Evolutionary conservation across 2,329 filamentous ascomycete genomes (phyloP).

Genomic region (Thelonectria blattea): DNA sequence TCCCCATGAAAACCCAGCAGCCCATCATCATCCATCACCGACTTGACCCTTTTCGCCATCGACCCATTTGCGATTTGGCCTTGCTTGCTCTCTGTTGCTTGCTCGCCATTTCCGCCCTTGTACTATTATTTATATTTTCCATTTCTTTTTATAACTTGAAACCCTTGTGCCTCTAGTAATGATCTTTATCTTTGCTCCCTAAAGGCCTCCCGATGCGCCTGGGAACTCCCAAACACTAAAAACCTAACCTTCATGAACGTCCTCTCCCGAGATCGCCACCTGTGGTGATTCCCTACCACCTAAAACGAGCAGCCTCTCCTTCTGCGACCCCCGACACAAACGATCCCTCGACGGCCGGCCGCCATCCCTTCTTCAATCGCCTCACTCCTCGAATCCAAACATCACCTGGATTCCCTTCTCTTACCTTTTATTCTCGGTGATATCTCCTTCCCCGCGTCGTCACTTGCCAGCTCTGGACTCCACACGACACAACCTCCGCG

Average conservation of each 20-base stretch:
- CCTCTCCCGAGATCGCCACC: slow-evolving; percentile 36
- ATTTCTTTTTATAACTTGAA: background rate
- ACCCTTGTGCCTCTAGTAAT: slow-evolving; percentile 22
- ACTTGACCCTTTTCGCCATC: slow-evolving; percentile 38
- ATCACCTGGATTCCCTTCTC: background rate
- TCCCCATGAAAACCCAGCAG: slow-evolving; percentile 33
- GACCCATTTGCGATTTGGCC: slow-evolving; percentile 35
- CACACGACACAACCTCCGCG: slow-evolving; percentile 27
- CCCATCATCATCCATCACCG: slow-evolving; percentile 40
- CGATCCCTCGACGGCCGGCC: slow-evolving; percentile 24
- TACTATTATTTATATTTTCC: slow-evolving; percentile 18
- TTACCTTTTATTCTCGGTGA: background rate
- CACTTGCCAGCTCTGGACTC: slow-evolving; percentile 3
- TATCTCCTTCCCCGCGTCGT: slow-evolving; percentile 17
- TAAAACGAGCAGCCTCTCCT: slow-evolving; percentile 20
- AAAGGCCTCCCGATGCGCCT: slow-evolving; percentile 31
- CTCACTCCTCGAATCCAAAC: slow-evolving; percentile 15
- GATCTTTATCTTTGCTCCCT: slow-evolving; percentile 26
- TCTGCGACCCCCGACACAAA: slow-evolving; percentile 24
- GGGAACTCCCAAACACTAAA: slow-evolving; percentile 11
- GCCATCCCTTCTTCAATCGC: slow-evolving; percentile 24
- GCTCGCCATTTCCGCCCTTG: slow-evolving; percentile 13
- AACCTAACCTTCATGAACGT: slow-evolving; percentile 21
- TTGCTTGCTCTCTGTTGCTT: slow-evolving; percentile 23
- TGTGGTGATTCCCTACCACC: slow-evolving; percentile 32